A percentile compares a stretch with the other conserved stretches of the same genome.
Evolutionary conservation across 768 basidiomycete species (phyloP).

Genomic region (Boletellus ananiceps): DNA sequence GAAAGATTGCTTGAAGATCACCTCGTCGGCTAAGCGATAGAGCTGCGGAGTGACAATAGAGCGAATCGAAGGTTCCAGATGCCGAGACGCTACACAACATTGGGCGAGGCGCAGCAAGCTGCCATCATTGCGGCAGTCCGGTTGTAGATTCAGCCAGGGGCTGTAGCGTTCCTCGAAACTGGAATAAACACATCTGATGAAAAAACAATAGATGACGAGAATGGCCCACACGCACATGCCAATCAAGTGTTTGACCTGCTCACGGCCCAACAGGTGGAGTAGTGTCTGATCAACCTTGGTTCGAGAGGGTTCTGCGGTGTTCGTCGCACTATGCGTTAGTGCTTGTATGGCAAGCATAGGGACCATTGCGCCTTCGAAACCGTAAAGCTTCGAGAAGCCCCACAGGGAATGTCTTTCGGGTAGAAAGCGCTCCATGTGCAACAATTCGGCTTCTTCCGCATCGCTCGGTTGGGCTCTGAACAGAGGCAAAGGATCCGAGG

Average conservation of each 20-base stretch:
- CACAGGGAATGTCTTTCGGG: conserved; percentile 34
- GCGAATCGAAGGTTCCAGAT: conserved; percentile 35
- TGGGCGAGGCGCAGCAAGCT: conserved; percentile 41
- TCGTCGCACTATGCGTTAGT: conserved; percentile 30
- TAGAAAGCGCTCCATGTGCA: conserved; percentile 35
- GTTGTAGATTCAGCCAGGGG: conserved; percentile 42
- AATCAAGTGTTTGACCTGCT: conserved; percentile 35
- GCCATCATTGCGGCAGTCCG: conserved; percentile 25
- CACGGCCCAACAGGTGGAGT: conserved; percentile 30
- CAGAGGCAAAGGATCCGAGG: conserved; percentile 11
- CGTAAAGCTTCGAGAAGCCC: conserved; percentile 37
- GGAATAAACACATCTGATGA: background rate
- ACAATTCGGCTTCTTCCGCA: conserved; percentile 27
- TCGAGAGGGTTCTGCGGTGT: conserved; percentile 18
- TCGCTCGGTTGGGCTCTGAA: conserved; percentile 18
- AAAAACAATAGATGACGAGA: background rate
- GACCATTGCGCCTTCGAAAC: conserved; percentile 41
- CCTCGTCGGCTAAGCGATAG: conserved; percentile 39
- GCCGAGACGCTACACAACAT: conserved; percentile 44
- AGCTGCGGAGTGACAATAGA: conserved; percentile 36
- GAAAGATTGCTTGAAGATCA: conserved; percentile 38
- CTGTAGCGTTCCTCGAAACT: conserved; percentile 42
- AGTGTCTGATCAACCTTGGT: conserved; percentile 27
- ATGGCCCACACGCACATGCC: conserved; percentile 32
- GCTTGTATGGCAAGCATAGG: conserved; percentile 46